Conservation (phyloP, 2,329 filamentous ascomycete genomes). For the Beauveria asiatica region DNA sequence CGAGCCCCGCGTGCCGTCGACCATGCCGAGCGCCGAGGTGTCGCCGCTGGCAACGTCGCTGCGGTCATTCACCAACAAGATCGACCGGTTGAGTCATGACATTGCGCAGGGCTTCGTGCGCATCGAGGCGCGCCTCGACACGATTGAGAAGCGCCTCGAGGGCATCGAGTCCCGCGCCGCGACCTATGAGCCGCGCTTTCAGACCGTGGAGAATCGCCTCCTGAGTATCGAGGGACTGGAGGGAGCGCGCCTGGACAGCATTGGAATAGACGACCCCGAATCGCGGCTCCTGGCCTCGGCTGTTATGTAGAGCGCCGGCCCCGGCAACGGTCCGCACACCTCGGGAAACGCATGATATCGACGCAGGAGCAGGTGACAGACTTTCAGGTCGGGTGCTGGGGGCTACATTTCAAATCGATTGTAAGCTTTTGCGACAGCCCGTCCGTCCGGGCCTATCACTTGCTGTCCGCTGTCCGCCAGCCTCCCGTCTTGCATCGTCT, state of each 20-base stretch:
- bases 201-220: constrained; percentile 31
- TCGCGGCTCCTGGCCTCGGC: constrained; percentile 33
- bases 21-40: constrained; percentile 47
- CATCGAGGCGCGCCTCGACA: constrained; percentile 41
- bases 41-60: constrained; percentile 50
- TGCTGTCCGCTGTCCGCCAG: neutral
- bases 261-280: constrained; percentile 38
- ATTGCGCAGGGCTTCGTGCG: constrained; percentile 43
- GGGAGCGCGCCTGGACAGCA: constrained; percentile 32
- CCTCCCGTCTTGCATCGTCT: neutral
- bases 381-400: neutral
- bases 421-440: neutral
- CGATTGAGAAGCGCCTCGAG: constrained; percentile 47
- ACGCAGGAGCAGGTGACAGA: neutral
- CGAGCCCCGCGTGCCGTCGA: constrained; percentile 47
- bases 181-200: constrained; percentile 36
- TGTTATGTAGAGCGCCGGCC: constrained; percentile 30
- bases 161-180: constrained; percentile 39
- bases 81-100: constrained; percentile 51
- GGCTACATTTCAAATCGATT: neutral
- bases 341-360: neutral
- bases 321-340: constrained; percentile 2
- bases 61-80: constrained; percentile 49
- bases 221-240: constrained; percentile 31
- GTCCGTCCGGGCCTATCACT: neutral